phyloP scores from a whole-genome alignment of 768 basidiomycete species.

The Mycena metata region DNA sequence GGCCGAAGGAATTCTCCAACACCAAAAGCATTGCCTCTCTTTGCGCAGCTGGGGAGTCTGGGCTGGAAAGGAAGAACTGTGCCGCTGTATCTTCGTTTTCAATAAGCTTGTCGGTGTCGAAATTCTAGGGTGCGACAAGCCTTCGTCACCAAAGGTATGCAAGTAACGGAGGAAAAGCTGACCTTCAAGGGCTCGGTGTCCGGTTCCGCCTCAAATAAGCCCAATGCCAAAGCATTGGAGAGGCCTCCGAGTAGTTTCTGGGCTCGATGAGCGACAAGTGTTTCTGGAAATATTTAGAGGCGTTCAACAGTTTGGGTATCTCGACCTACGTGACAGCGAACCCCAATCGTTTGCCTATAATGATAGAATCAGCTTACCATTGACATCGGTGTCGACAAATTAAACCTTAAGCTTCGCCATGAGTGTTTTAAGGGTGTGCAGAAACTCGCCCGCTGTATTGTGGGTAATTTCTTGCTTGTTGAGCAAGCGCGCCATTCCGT shows the following conservation, averaged over 20 bases:
- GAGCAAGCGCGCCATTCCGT: constrained; percentile 58
- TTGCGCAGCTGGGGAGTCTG: constrained; percentile 19
- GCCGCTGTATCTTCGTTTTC: constrained; percentile 52
- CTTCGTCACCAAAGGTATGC: not conserved
- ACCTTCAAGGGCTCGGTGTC: constrained; percentile 67
- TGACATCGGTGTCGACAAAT: too few species aligned
- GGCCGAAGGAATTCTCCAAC: constrained; percentile 48
- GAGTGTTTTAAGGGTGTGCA: constrained; percentile 69
- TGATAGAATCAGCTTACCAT: not conserved
- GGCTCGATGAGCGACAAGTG: constrained; percentile 62
- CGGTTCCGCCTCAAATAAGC: constrained; percentile 60
- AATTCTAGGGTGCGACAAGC: constrained; percentile 53
- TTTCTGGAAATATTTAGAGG: constrained; percentile 51
- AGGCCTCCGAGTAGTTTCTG: constrained; percentile 58
- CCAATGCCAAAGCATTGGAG: constrained; percentile 62
- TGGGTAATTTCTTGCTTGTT: constrained; percentile 66
- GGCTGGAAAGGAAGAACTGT: constrained; percentile 47
- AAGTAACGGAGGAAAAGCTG: not conserved
- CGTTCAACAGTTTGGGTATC: not conserved
- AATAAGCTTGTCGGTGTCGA: constrained; percentile 63
- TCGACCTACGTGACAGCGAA: constrained; percentile 69
- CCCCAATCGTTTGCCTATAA: constrained; percentile 75
- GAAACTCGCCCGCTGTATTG: constrained; percentile 64
- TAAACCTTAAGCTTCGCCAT: constrained; percentile 77
- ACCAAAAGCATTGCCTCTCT: constrained; percentile 44